Evolutionary conservation across 345 rosid genomes (phyloP).

Genomic region (Streptanthus diversifolius): DNA sequence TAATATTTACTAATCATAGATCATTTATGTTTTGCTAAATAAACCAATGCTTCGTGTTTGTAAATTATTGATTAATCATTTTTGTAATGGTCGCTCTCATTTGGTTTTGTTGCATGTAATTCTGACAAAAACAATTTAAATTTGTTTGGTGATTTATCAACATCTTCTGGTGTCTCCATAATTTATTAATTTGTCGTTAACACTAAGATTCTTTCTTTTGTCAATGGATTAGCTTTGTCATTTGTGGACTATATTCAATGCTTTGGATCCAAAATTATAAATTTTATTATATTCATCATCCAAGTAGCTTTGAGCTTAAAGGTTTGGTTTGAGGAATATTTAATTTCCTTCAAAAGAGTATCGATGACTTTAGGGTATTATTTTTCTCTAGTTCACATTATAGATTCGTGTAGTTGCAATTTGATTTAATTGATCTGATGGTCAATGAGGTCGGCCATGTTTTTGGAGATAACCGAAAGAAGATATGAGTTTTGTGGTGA

Average conservation of each 20-base stretch:
- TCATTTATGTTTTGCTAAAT: neutral
- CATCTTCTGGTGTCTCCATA: slow-evolving; percentile 28
- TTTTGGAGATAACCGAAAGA: neutral
- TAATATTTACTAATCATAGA: neutral
- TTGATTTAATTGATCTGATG: neutral
- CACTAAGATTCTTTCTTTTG: slow-evolving; percentile 35
- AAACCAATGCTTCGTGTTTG: slow-evolving; percentile 1
- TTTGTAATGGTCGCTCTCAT: slow-evolving; percentile 5
- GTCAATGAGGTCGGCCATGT: neutral
- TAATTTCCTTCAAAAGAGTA: slow-evolving; percentile 5
- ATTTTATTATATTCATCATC: slow-evolving; percentile 3
- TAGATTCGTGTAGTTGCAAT: neutral
- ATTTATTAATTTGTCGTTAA: slow-evolving; percentile 31
- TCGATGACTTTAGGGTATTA: neutral
- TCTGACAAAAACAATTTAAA: slow-evolving; percentile 29
- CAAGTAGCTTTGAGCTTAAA: slow-evolving; percentile 10
- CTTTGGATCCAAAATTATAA: slow-evolving; percentile 22
- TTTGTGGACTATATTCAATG: slow-evolving; percentile 33
- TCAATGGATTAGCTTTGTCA: slow-evolving; percentile 30
- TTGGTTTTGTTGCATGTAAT: slow-evolving; percentile 24
- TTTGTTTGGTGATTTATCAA: slow-evolving; percentile 32
- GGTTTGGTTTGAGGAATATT: slow-evolving; percentile 26
- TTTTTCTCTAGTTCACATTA: slow-evolving; percentile 23
- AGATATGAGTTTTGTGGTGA: neutral
- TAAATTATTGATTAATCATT: neutral